Base-by-base conservation (phyloP, 73 alveolate species). In the Strombidium stylifer region DNA sequence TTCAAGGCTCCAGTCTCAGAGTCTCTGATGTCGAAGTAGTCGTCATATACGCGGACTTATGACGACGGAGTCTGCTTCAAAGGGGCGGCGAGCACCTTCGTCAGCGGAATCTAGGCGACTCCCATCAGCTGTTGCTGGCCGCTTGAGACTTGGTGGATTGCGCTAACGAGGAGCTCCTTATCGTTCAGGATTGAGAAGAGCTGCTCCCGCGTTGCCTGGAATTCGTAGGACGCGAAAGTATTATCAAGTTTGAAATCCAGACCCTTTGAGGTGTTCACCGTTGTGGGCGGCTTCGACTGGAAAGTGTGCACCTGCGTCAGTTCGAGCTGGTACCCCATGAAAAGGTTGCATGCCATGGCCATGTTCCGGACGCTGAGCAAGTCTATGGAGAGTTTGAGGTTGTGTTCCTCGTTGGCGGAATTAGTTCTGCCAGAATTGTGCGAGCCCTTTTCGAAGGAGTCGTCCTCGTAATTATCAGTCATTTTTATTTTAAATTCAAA, bases 81-180 rank as follows among this genome's bases (percentile, higher is more conserved):
- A 10, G 70, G 72, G 15, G 82, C 82, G 14, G 24, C n/a, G 26
- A 69, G 72, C 27, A 69, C 12, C n/a, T 69, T 72, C 18, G 23
- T 53, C 30, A 69, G n/a, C 16, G 10, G 30, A 7, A 69, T 31
- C 16, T 20, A 50, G 0, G 36, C 64, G n/a, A 48, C 48, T 2
- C 82, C 82, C 8, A 53, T 30, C 20, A 23, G 56, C 12, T 32
- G 19, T 18, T 53, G 40, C 8, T 69, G 19, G 15, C 69, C 59
- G 15, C 54, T 15, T 1, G 30, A 6, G 27, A 28, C 82, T 35
- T 36, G 27, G 37, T 69, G 70, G 18, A 26, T 2, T 6, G 50
- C 37, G 14, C 35, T 35, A 23, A 46, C 64, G 18, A 1, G 5
- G 3, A 69, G 20, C 19, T 14, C 24, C 15, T 30, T 23, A 21